Base-by-base conservation (phyloP, 2,329 filamentous ascomycete genomes). In the Microcyclospora tardicrescens region DNA sequence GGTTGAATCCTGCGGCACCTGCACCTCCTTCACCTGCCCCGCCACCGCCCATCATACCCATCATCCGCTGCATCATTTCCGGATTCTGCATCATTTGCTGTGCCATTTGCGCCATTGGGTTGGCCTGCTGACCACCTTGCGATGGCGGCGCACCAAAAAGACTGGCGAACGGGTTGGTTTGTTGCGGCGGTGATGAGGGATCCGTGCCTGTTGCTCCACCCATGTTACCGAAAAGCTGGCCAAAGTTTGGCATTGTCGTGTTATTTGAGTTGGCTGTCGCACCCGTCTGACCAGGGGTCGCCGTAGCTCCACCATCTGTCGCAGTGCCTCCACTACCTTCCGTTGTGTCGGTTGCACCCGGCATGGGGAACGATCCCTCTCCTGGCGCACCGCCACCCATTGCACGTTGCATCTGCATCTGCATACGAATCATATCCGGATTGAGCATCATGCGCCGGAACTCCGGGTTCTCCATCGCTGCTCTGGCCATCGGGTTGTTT, bases 391-490 rank as follows among this genome's bases (percentile, higher is more conserved):
- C 39, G 70, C 71, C 64, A 6, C 66, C 65, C 65, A 79, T 74
- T 41, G 64, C 62, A 43, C 82, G 72, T 57, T 87, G 81, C 77
- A 96, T 81, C 44, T 84, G 77, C 53, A 84, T 75, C 52, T 87
- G 84, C 59, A 83, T 78, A 41, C 85, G 72, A 47, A 98, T 75
- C 51, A 85, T 77, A 33, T 85, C 76, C 3, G 91, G 91, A 56
- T 93, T 86, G 45, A 85, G 89, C 72, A 98, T 80, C 82, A 96
- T 91, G 37, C 82, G 73, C 53, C 91, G 76, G 64, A 96, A 86
- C 46, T 86, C 75, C 0, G 87, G 87, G 16, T 87, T 91, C 43
- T 85, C 79, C 53, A 98, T 75, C 62, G 95, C 81, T 56, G 93
- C 77, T 50, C 86, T 77, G 15, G 84, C 83, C 71, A 85, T 80